phyloP scores from a whole-genome alignment of 495 filamentous ascomycete species.

The Wilcoxina mikolae region DNA sequence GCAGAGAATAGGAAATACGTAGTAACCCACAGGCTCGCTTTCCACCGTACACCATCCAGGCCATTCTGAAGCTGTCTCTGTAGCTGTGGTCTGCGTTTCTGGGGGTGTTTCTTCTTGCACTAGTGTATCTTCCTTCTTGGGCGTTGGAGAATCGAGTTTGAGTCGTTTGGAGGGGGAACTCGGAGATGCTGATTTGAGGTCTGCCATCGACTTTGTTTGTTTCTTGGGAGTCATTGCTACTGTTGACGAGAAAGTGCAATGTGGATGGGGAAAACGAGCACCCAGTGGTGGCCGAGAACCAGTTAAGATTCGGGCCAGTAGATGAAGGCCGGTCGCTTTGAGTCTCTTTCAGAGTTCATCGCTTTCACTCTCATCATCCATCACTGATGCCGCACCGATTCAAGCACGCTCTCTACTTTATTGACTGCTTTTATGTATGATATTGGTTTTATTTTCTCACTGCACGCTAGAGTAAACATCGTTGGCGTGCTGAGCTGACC shows the following conservation, averaged over 20 bases:
- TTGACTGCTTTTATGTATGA: too few species aligned
- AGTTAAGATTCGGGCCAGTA: too few species aligned
- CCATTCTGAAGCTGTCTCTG: conserved; percentile 32
- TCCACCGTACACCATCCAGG: conserved; percentile 79
- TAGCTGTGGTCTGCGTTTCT: background rate
- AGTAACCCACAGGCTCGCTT: conserved; percentile 61
- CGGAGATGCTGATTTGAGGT: background rate
- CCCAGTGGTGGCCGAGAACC: too few species aligned
- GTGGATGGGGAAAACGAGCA: too few species aligned
- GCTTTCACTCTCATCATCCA: too few species aligned
- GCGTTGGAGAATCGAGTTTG: background rate
- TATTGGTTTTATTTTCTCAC: too few species aligned
- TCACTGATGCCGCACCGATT: too few species aligned
- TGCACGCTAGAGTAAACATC: too few species aligned
- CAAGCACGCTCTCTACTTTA: too few species aligned
- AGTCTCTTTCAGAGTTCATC: too few species aligned
- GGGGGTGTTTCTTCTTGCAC: background rate
- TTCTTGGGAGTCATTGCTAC: background rate
- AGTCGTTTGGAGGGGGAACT: background rate
- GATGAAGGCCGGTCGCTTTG: too few species aligned
- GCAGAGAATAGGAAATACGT: conserved; percentile 7
- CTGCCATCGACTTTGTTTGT: background rate
- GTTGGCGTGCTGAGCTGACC: too few species aligned
- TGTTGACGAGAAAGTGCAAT: background rate
- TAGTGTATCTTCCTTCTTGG: background rate